Evolutionary conservation across 306 rosid species (phyloP).

Genomic region (Hippophae rhamnoides): DNA sequence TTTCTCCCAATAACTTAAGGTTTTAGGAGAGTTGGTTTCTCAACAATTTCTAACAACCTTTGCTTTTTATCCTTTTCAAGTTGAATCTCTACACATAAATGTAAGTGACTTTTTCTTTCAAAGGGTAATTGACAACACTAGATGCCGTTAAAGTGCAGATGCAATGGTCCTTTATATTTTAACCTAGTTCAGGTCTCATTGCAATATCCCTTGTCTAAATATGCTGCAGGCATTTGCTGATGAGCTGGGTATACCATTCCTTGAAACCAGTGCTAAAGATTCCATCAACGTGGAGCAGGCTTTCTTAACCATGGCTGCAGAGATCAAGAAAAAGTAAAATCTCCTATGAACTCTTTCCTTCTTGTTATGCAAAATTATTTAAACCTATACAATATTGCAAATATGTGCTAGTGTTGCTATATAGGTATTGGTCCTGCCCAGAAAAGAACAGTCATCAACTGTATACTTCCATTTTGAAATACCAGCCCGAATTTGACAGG

Average conservation of each 20-base stretch:
- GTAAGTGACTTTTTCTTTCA: neutral
- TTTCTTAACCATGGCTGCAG: slow-evolving; percentile 87
- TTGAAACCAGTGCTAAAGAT: slow-evolving; percentile 98
- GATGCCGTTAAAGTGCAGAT: no score
- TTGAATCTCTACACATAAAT: neutral
- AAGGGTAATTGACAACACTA: no score
- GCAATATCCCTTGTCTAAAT: slow-evolving; percentile 7
- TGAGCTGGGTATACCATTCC: slow-evolving; percentile 90
- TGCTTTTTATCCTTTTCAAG: neutral
- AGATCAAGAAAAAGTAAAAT: slow-evolving; percentile 84
- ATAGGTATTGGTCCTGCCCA: no score
- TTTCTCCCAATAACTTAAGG: no score
- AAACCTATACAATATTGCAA: neutral
- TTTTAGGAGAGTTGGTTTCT: no score
- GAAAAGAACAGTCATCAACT: neutral
- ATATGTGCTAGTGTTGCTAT: neutral
- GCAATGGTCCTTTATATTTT: neutral
- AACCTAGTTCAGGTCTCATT: slow-evolving; percentile 6
- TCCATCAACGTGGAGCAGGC: slow-evolving; percentile 97
- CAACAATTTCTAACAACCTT: no score
- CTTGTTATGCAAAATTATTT: slow-evolving; percentile 13
- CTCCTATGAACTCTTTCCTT: slow-evolving; percentile 17
- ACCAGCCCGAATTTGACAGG: no score
- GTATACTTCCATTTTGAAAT: no score
- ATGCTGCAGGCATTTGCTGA: slow-evolving; percentile 82